phyloP scores from a whole-genome alignment of 2,329 filamentous ascomycete species.

The Aureobasidium lini region DNA sequence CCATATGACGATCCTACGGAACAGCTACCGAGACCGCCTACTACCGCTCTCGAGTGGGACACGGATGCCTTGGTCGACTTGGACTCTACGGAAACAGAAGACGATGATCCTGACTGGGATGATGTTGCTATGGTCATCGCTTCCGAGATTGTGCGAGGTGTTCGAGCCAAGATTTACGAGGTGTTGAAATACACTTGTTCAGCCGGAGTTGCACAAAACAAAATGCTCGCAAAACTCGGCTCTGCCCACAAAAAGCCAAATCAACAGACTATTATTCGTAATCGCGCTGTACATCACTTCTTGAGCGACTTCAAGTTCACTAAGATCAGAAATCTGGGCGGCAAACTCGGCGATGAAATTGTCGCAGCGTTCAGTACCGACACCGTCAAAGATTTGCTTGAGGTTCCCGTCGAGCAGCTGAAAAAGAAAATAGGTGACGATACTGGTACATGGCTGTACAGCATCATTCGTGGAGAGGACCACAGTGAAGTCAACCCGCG shows the following conservation, averaged over 20 bases:
- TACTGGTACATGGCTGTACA: slow-evolving; percentile 77
- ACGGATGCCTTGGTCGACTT: slow-evolving; percentile 76
- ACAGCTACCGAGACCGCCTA: slow-evolving; percentile 63
- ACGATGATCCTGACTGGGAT: slow-evolving; percentile 88
- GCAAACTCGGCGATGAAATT: slow-evolving; percentile 85
- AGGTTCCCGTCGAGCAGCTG: slow-evolving; percentile 65
- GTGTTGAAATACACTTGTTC: slow-evolving; percentile 84
- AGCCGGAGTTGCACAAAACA: slow-evolving; percentile 80
- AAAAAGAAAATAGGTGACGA: slow-evolving; percentile 75
- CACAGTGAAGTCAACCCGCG: slow-evolving; percentile 80
- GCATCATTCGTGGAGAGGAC: slow-evolving; percentile 78
- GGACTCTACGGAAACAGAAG: slow-evolving; percentile 63
- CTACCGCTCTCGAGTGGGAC: slow-evolving; percentile 72
- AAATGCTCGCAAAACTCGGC: slow-evolving; percentile 90
- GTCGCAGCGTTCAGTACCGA: slow-evolving; percentile 76
- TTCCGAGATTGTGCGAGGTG: slow-evolving; percentile 75
- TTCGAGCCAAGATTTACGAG: slow-evolving; percentile 62
- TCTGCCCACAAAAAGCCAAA: slow-evolving; percentile 91
- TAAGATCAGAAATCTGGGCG: slow-evolving; percentile 90
- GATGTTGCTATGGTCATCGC: slow-evolving; percentile 81
- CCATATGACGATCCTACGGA: slow-evolving; percentile 68
- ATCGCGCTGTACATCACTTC: slow-evolving; percentile 72
- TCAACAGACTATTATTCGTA: slow-evolving; percentile 86
- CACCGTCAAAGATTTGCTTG: slow-evolving; percentile 64
- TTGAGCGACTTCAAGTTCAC: slow-evolving; percentile 82